Base-by-base conservation (phyloP, 352 stramenopile species). In the Phytopythium mirpurense region DNA sequence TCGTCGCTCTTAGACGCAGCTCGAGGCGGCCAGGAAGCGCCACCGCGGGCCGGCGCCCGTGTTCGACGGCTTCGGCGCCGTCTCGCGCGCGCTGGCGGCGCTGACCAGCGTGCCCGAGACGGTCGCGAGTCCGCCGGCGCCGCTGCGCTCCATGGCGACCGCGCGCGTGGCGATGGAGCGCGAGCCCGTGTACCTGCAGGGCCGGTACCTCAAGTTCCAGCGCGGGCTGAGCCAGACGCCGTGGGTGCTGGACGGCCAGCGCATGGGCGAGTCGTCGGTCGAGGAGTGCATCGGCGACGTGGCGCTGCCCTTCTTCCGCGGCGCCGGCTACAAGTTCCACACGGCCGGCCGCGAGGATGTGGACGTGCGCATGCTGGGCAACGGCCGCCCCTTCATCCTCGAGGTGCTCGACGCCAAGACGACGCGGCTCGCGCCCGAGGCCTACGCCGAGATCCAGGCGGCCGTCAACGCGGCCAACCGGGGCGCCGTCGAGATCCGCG, bases 291-390 rank as follows among this genome's bases (percentile, higher is more conserved):
- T 97, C 42, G 79, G 78, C 9, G 79, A 88, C 16, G 65, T 85
- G 43, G 74, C 87, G 23, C 41, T 87, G 46, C 69, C 81, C 9
- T 80, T 80, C 46, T 90, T 91, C 51, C 54, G 79, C 3, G 80
- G 78, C 11, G 59, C 67, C 36, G 61, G 75, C 38, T 93, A 92
- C 70, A 98, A 98, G 63, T 98, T 99, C 54, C 94, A 98, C 77
- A 97, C 91, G 1, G 95, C 93, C 8, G 96, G 96, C 21, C 86
- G 96, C 50, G 96, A 99, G 75, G 96, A 99, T 70, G 89, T 98
- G 37, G 95, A 99, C 66, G 96, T 99, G 31, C 77, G 96, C 36
- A 99, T 99, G 96, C 68, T 98, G 14, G 80, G 96, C 47, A 95
- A 95, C 37, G 93, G 93, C 46, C 83, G 93, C 1, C 93, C 91